These are phyloP conservation scores for Macrophomina phaseolina DNA, from an alignment of 2,329 filamentous ascomycete species.

Conservation along the genomic window DNA sequence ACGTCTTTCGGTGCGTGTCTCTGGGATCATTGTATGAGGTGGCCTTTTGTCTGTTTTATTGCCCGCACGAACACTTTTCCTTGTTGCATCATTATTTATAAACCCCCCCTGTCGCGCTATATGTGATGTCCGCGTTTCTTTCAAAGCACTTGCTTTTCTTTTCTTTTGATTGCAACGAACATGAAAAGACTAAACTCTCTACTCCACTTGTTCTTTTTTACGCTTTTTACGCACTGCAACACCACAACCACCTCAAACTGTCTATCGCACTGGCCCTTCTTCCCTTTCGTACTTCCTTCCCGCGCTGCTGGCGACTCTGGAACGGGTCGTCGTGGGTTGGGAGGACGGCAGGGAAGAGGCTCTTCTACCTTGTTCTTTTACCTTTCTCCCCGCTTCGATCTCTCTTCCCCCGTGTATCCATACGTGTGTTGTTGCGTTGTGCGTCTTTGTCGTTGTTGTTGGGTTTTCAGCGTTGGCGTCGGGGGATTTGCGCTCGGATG, in stretches of 20 bases:
- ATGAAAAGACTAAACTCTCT: conserved; percentile 21
- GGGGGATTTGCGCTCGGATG: background rate
- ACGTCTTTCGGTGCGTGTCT: background rate
- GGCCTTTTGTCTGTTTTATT: background rate
- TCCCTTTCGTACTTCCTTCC: background rate
- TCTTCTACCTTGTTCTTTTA: conserved; percentile 3
- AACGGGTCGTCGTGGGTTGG: background rate
- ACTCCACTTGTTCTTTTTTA: conserved; percentile 1
- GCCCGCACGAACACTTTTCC: background rate
- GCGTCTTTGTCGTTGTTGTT: background rate
- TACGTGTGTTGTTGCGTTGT: conserved; percentile 12
- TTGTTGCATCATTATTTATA: background rate
- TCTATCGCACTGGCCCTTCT: background rate
- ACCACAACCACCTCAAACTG: background rate
- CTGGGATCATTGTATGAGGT: background rate
- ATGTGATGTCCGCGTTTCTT: background rate
- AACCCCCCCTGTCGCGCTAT: conserved; percentile 16
- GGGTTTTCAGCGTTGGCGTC: conserved; percentile 17
- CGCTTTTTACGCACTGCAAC: background rate
- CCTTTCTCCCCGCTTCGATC: background rate
- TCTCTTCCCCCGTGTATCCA: conserved; percentile 13
- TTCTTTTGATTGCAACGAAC: conserved; percentile 5
- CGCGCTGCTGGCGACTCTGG: background rate
- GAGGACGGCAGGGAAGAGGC: no score
- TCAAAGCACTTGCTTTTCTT: conserved; percentile 1